Evolutionary conservation across 768 basidiomycete species (phyloP), one percentile per base, ranked within the genome.

Genomic region (Lyophyllum decastes): DNA sequence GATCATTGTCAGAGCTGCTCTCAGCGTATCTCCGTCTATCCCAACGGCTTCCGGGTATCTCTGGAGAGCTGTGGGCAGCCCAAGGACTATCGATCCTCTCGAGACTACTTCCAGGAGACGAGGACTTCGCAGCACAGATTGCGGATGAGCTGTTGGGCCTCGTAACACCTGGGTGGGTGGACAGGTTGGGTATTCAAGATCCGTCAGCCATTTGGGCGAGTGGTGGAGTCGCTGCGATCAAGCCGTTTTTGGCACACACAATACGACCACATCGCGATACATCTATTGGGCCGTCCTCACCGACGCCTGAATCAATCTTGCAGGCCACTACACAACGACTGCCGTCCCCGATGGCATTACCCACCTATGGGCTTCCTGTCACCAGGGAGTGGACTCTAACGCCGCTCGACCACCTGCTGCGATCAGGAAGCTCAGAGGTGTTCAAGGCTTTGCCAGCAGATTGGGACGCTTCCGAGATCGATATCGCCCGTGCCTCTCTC

Each of bases 381-480:
- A 54, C 73, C 1, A 72, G 72, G 8, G 88, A 92, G 66, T 96
- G 94, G 90, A 68, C 82, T 5, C 76, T 89, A 43, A 70, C 77
- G 0, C 85, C 94, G 0, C 68, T 97, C 4, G 82, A 92, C 62
- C 88, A 94, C 62, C 82, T 98, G 8, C 76, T 98, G 9, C 86
- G 86, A 10, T 95, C 94, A 0, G 87, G 86, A 0, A 76, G 73
- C 22, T 84, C 87, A 0, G 82, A 81, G 0, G 88, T 92, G 0
- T 90, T 96, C 73, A 79, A 81, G 34, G 63, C 78, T 21, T 79
- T 91, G 1, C 91, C 94, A 0, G 59, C 73, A 0, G 76, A 79
- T 2, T 96, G 94, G 94, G 81, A 88, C 65, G 85, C 86, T 0
- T 87, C 86, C 2, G 95, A 98, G 69, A 76, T 84, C 12, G 90